phyloP scores from a whole-genome alignment of 2,329 filamentous ascomycete genomes.

The Graphium sp. region DNA sequence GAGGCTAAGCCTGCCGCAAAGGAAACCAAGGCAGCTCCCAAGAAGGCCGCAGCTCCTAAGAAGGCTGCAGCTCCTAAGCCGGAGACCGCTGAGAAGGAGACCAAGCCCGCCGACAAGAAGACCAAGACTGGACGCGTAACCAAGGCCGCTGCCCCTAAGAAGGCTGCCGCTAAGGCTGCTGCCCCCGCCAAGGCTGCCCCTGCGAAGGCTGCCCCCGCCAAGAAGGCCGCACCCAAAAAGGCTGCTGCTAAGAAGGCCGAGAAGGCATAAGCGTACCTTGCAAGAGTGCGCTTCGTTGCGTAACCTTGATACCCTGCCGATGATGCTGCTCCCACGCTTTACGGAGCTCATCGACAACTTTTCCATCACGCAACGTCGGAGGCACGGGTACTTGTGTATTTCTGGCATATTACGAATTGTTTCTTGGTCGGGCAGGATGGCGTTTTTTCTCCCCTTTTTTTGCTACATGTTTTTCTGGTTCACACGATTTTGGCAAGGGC shows the following conservation, averaged over 20 bases:
- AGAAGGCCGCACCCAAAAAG: constrained; percentile 25
- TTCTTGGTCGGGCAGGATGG: no score
- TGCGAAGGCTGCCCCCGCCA: constrained; percentile 7
- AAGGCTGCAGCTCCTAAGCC: constrained; percentile 25
- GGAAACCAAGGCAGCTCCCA: constrained; percentile 9
- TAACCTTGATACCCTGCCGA: no score
- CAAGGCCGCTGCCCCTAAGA: constrained; percentile 12
- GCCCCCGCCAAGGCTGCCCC: constrained; percentile 11
- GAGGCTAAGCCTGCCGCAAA: constrained; percentile 14
- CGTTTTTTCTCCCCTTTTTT: no score
- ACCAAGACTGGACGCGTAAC: constrained; percentile 12
- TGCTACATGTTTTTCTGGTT: no score
- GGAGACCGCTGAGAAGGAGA: constrained; percentile 15
- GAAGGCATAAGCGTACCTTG: constrained; percentile 8
- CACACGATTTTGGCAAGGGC: no score
- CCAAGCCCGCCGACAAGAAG: constrained; percentile 10
- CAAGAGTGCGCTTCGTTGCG: background rate
- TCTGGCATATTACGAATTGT: no score
- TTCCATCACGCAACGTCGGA: no score
- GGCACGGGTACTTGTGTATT: no score
- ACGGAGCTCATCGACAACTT: no score
- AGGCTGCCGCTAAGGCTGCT: constrained; percentile 12
- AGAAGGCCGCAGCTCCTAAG: constrained; percentile 34
- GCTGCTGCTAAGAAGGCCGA: constrained; percentile 24
- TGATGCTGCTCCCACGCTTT: no score